Base-by-base conservation (phyloP, 1,284 basidiomycete genomes). In the Leccinum ponderosum region DNA sequence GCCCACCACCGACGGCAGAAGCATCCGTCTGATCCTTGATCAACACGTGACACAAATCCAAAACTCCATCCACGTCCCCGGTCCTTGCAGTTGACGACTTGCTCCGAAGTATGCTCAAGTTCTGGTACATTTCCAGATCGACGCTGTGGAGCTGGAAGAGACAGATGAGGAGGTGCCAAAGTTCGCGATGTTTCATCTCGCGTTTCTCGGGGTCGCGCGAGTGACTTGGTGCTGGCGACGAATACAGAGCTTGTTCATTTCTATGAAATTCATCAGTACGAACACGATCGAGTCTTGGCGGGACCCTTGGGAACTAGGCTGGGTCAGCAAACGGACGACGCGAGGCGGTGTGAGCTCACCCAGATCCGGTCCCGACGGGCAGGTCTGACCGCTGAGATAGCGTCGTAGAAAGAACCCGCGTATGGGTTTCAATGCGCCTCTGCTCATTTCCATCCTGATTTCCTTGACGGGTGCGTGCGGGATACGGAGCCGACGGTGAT, bases 401-500 rank as follows among this genome's bases (percentile, higher is more conserved):
- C 98, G 95, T 15, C 95, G 84, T 47, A 98, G 79, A 77, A 98
- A 98, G 42, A 98, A 78, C 33, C 96, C 96, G 31, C 31, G 31
- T 31, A 12, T 31, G 31, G 31, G 31, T 11, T 31, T 31, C 31
- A 31, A 31, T 31, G 31, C 94, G 62, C 96, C 95, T 39, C 95
- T 83, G 27, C 94, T 94, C 95, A 97, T 97, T 76, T 98, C 95
- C 83, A 96, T 97, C 95, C 97, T 98, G 67, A 98, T 94, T 79
- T 98, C 95, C 81, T 95, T 96, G 61, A 97, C 89, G 7, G 95
- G 95, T 7, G 95, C 94, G 60, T 97, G 94, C 1, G 94, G 88
- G 51, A 97, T 33, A 12, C 31, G 31, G 31, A 31, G 64, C 97
- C 96, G 71, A 33, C 31, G 31, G 31, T 33, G 31, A 33, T 33